Evolutionary conservation across 352 stramenopile genomes (phyloP).

Genomic region (Thalassiosira pacifica): DNA sequence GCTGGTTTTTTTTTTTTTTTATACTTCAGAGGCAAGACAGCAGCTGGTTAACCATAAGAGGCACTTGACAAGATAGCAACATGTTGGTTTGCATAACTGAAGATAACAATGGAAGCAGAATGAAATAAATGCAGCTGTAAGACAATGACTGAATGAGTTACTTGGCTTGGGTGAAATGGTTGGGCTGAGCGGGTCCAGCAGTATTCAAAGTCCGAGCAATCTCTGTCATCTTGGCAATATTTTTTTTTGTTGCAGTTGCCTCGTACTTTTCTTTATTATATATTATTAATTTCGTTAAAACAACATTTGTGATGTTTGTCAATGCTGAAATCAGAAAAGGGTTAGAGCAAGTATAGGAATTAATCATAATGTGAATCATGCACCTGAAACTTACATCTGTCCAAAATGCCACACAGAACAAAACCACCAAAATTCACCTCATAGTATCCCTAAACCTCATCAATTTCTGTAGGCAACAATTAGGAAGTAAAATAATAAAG

Average conservation of each 20-base stretch:
- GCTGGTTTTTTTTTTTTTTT: too few species aligned
- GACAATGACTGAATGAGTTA: slow-evolving; percentile 20
- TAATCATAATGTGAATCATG: neutral
- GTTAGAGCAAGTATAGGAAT: neutral
- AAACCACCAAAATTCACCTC: slow-evolving; percentile 51
- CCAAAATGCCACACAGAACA: slow-evolving; percentile 66
- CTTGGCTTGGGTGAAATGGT: slow-evolving; percentile 56
- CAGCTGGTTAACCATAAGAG: too few species aligned
- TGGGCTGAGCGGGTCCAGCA: slow-evolving; percentile 67
- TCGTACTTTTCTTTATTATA: slow-evolving; percentile 44
- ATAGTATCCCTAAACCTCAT: slow-evolving; percentile 54
- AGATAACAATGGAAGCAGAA: too few species aligned
- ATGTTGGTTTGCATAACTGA: too few species aligned
- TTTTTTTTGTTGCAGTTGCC: slow-evolving; percentile 71
- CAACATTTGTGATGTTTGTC: neutral
- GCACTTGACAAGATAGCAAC: too few species aligned
- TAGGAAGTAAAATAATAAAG: too few species aligned
- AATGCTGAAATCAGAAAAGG: slow-evolving; percentile 2
- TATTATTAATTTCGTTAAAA: neutral
- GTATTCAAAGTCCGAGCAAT: slow-evolving; percentile 65
- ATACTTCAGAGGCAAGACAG: too few species aligned
- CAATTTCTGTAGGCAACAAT: slow-evolving; percentile 16
- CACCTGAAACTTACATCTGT: slow-evolving; percentile 53
- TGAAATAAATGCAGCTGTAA: too few species aligned
- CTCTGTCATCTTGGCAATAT: slow-evolving; percentile 69